Percentiles rank a stretch among this genome's conserved stretches.
Conservation (phyloP, 2,329 filamentous ascomycete species). For the Pseudocercospora eumusae region DNA sequence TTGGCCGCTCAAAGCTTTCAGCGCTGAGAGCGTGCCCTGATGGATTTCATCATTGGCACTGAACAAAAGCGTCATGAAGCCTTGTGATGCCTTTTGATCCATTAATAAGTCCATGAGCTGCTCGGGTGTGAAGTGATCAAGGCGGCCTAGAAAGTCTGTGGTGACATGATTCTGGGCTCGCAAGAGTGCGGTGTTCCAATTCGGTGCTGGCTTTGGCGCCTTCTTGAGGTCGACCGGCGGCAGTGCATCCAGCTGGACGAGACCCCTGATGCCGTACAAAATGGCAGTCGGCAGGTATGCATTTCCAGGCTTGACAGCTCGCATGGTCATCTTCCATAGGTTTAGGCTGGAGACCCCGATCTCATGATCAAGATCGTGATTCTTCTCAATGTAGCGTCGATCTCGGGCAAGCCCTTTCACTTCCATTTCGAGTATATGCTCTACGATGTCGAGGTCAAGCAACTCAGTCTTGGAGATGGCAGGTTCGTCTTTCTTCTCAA, state of each 20-base stretch:
- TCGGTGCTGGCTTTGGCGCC: constrained; percentile 59
- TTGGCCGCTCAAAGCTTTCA: constrained; percentile 79
- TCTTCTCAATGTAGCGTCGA: constrained; percentile 64
- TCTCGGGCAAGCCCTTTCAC: constrained; percentile 69
- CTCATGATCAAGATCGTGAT: constrained; percentile 64
- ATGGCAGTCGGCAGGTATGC: constrained; percentile 74
- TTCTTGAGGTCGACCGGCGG: constrained; percentile 41
- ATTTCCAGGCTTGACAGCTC: constrained; percentile 66
- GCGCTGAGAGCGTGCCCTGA: constrained; percentile 74
- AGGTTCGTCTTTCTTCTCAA: constrained; percentile 37
- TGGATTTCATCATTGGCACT: constrained; percentile 78
- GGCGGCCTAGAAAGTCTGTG: constrained; percentile 71
- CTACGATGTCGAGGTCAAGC: constrained; percentile 65
- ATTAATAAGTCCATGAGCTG: constrained; percentile 71
- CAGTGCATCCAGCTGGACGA: constrained; percentile 77
- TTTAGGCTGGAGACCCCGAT: constrained; percentile 69
- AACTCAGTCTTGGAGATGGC: constrained; percentile 41
- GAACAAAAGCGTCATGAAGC: constrained; percentile 76
- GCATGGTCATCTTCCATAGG: constrained; percentile 76
- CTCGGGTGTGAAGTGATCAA: constrained; percentile 72
- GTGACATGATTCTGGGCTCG: constrained; percentile 65
- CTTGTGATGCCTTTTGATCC: constrained; percentile 67
- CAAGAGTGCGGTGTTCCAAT: constrained; percentile 75
- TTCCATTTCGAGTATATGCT: constrained; percentile 68
- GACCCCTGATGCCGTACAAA: constrained; percentile 66